phyloP scores from a whole-genome alignment of 176 grass and related monocot species.

The Aechmea fasciata region DNA sequence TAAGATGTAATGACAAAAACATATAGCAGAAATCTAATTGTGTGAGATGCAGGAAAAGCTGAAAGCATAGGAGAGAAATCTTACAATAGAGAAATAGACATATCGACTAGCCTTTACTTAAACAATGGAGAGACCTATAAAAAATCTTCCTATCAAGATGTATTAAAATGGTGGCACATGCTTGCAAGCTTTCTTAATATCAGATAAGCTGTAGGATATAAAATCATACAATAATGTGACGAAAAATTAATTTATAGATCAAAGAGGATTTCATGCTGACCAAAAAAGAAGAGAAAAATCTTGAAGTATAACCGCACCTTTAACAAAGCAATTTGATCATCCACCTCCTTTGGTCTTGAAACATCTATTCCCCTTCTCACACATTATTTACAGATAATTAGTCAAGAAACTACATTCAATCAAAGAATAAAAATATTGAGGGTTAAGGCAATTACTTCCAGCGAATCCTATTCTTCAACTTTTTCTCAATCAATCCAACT shows the following conservation, averaged over 20 bases:
- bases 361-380: slow-evolving; percentile 66
- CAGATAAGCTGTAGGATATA: not conserved
- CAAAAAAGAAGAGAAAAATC: slow-evolving; percentile 4
- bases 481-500: slow-evolving; percentile 88
- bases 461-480: slow-evolving; percentile 67
- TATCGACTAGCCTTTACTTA: no score
- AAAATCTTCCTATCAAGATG: not conserved
- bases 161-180: not conserved
- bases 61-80: no score
- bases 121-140: no score
- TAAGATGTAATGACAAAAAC: no score
- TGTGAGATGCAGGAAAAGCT: no score
- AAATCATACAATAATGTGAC: not conserved
- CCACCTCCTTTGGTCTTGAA: slow-evolving; percentile 65
- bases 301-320: slow-evolving; percentile 40
- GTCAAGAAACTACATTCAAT: slow-evolving; percentile 3
- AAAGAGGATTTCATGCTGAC: not conserved
- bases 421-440: slow-evolving; percentile 13
- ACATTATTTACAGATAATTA: slow-evolving; percentile 27
- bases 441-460: slow-evolving; percentile 62
- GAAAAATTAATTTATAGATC: not conserved
- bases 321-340: slow-evolving; percentile 44
- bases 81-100: no score
- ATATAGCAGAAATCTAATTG: no score
- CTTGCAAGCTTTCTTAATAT: not conserved